phyloP scores from a whole-genome alignment of 2,329 filamentous ascomycete species.

The Aspergillus nomiae region DNA sequence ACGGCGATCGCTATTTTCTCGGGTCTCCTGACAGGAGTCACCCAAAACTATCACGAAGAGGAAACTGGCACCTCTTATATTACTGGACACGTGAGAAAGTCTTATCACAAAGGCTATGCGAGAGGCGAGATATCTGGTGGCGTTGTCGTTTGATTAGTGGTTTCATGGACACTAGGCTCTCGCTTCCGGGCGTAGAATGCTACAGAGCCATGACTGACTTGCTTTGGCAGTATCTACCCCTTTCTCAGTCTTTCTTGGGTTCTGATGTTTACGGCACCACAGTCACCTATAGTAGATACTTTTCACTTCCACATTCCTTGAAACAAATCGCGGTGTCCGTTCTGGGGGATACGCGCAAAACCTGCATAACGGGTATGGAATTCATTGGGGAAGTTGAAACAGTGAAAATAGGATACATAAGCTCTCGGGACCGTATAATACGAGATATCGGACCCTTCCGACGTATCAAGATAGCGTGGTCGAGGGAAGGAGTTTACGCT shows the following conservation, averaged over 20 bases:
- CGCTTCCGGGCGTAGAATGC: neutral
- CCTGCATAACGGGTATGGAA: neutral
- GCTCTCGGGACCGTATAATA: neutral
- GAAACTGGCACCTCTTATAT: neutral
- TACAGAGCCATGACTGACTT: neutral
- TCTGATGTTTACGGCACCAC: neutral
- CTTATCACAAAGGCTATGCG: neutral
- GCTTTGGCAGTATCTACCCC: neutral
- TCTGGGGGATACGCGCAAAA: neutral
- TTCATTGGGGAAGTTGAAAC: neutral
- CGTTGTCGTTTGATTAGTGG: neutral
- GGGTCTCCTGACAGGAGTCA: neutral
- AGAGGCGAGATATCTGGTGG: neutral
- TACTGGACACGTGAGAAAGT: neutral
- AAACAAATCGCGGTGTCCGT: neutral
- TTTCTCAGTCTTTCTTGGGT: neutral
- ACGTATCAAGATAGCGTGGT: neutral
- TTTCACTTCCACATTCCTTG: neutral
- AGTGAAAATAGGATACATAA: neutral
- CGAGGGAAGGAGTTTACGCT: neutral
- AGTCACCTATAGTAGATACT: neutral
- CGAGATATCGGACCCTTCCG: neutral
- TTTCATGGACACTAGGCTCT: neutral
- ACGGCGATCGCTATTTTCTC: neutral
- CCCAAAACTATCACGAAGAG: neutral